These are phyloP conservation scores for Aspergillus mulundensis DNA, from an alignment of 495 filamentous ascomycete species.

Conservation along the genomic window DNA sequence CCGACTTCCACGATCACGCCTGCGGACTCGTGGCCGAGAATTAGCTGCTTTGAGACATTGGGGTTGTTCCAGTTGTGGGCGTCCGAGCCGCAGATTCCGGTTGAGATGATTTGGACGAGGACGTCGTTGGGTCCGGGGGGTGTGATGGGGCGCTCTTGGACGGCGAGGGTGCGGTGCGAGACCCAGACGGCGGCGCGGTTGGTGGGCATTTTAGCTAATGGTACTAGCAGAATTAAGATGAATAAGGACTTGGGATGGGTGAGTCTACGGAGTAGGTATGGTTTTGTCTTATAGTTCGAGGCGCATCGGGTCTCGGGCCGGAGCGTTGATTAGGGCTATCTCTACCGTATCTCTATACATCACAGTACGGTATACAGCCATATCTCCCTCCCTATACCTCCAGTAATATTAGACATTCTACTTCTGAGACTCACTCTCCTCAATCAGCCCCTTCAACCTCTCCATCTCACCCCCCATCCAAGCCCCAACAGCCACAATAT, in stretches of 20 bases:
- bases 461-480: background rate
- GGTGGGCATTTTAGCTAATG: background rate
- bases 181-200: background rate
- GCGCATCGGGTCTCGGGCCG: background rate
- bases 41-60: background rate
- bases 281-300: background rate
- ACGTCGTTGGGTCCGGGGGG: background rate
- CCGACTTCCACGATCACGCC: background rate
- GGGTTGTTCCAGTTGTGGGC: background rate
- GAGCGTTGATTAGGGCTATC: background rate
- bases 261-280: background rate
- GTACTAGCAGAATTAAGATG: background rate
- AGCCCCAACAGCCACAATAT: conserved; percentile 29
- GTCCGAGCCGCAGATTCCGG: background rate
- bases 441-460: background rate
- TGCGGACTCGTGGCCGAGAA: background rate
- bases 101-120: background rate
- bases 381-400: too few species aligned
- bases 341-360: background rate
- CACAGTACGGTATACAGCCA: too few species aligned
- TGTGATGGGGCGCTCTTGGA: background rate
- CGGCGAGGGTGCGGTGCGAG: background rate
- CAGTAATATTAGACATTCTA: too few species aligned
- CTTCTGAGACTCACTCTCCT: too few species aligned
- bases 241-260: background rate